Evolutionary conservation across 805 yeast genomes (phyloP).

Genomic region (Debaryomyces hansenii): DNA sequence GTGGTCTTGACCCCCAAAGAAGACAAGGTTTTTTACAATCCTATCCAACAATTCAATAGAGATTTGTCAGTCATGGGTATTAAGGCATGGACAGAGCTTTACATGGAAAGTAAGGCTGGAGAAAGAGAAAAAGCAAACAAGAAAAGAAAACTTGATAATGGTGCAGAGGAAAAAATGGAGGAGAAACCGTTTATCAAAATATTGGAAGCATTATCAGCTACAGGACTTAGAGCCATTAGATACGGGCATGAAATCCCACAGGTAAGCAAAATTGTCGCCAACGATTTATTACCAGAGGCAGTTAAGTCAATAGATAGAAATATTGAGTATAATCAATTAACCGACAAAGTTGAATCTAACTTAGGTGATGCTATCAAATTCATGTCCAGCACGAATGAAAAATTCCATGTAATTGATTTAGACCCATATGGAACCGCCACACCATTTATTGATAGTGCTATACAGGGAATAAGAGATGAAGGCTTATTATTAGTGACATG

Average conservation of each 20-base stretch:
- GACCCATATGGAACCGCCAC: conserved; percentile 99
- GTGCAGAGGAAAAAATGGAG: conserved; percentile 1
- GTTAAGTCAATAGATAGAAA: conserved; percentile 77
- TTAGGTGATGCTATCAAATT: conserved; percentile 88
- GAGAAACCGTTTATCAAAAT: conserved; percentile 57
- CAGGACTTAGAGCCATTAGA: conserved; percentile 91
- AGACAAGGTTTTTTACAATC: conserved; percentile 89
- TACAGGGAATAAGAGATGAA: conserved; percentile 78
- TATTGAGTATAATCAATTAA: conserved; percentile 63
- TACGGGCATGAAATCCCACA: conserved; percentile 89
- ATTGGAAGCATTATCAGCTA: conserved; percentile 89
- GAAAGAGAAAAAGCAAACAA: conserved; percentile 4
- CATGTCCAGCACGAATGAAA: conserved; percentile 53
- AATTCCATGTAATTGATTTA: conserved; percentile 84
- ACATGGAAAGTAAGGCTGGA: conserved; percentile 17
- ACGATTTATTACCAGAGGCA: conserved; percentile 84
- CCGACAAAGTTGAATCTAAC: conserved; percentile 58
- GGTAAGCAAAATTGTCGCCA: conserved; percentile 75
- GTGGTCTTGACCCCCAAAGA: conserved; percentile 77
- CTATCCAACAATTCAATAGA: conserved; percentile 94
- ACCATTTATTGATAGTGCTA: conserved; percentile 91
- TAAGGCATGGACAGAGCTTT: conserved; percentile 78
- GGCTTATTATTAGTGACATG: conserved; percentile 91
- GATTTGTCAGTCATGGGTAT: conserved; percentile 85
- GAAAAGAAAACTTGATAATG: conserved; percentile 13